phyloP scores from a whole-genome alignment of 768 basidiomycete species.

The Cystoderma amianthinum region DNA sequence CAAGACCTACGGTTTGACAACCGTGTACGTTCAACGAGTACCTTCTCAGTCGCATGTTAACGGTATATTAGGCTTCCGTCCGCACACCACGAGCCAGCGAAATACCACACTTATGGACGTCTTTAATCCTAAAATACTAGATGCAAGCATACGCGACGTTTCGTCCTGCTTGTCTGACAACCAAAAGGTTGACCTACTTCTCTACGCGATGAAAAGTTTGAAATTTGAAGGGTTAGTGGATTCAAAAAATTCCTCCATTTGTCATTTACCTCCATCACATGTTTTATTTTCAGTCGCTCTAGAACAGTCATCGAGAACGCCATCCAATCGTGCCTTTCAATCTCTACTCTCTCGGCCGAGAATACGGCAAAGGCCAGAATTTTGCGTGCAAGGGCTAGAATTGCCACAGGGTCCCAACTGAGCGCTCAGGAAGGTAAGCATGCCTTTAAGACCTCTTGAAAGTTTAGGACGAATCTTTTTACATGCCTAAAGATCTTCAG shows the following conservation, averaged over 20 bases:
- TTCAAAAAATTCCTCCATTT: constrained; percentile 6
- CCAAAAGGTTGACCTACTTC: constrained; percentile 63
- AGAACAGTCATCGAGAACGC: constrained; percentile 68
- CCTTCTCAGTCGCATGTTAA: neutral
- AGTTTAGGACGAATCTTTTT: too few relatives aligned
- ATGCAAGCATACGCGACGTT: constrained; percentile 70
- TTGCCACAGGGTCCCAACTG: constrained; percentile 50
- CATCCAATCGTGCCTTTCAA: constrained; percentile 61
- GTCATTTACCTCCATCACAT: neutral
- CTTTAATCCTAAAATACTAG: constrained; percentile 73
- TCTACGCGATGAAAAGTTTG: constrained; percentile 81
- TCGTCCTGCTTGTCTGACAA: constrained; percentile 48
- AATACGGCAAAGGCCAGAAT: constrained; percentile 55
- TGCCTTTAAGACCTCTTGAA: constrained; percentile 2
- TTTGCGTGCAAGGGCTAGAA: constrained; percentile 57
- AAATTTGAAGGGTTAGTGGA: constrained; percentile 54
- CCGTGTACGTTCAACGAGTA: neutral
- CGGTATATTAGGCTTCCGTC: neutral
- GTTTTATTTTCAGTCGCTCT: constrained; percentile 30
- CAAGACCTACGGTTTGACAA: neutral
- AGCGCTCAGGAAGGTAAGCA: constrained; percentile 60
- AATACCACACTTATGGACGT: constrained; percentile 37
- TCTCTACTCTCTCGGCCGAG: constrained; percentile 42
- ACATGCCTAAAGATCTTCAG: constrained; percentile 45
- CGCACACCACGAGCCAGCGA: neutral